Conservation (phyloP, 495 filamentous ascomycete genomes). For the Stereocaulon alpinum region DNA sequence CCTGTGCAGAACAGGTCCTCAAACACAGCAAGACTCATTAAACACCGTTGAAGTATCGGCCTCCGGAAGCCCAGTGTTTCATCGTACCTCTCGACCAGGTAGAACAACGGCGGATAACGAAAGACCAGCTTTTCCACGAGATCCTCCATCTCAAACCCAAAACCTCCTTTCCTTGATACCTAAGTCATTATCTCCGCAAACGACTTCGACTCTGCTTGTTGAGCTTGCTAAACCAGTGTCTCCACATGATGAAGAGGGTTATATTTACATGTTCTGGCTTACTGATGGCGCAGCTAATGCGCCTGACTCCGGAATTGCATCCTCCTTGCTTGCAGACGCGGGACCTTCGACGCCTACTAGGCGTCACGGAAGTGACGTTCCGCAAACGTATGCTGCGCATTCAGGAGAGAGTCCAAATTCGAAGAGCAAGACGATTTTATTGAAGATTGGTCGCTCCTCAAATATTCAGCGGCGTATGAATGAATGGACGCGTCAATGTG, state of each 20-base stretch:
- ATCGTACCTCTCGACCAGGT: neutral
- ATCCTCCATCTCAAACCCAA: slow-evolving; percentile 38
- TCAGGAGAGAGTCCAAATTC: slow-evolving; percentile 19
- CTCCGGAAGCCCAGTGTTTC: slow-evolving; percentile 1
- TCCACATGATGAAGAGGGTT: slow-evolving; percentile 69
- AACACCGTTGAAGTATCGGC: neutral
- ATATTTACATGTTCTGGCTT: slow-evolving; percentile 98
- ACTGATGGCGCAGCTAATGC: slow-evolving; percentile 33
- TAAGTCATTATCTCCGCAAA: slow-evolving; percentile 47
- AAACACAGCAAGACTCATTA: neutral
- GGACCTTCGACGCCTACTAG: slow-evolving; percentile 29
- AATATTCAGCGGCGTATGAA: slow-evolving; percentile 88
- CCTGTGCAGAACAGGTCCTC: neutral
- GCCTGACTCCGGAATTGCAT: slow-evolving; percentile 47
- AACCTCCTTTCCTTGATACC: slow-evolving; percentile 59
- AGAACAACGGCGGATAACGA: neutral
- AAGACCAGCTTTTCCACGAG: slow-evolving; percentile 27
- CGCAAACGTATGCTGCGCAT: slow-evolving; percentile 32
- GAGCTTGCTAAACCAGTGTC: slow-evolving; percentile 81
- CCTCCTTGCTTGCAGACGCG: slow-evolving; percentile 41
- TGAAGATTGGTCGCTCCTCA: slow-evolving; percentile 85
- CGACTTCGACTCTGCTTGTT: slow-evolving; percentile 51
- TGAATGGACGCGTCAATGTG: slow-evolving; percentile 89
- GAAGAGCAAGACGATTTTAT: slow-evolving; percentile 48
- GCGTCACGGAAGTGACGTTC: slow-evolving; percentile 52